Conservation (phyloP, 768 basidiomycete species). For the Suillus sp. region DNA sequence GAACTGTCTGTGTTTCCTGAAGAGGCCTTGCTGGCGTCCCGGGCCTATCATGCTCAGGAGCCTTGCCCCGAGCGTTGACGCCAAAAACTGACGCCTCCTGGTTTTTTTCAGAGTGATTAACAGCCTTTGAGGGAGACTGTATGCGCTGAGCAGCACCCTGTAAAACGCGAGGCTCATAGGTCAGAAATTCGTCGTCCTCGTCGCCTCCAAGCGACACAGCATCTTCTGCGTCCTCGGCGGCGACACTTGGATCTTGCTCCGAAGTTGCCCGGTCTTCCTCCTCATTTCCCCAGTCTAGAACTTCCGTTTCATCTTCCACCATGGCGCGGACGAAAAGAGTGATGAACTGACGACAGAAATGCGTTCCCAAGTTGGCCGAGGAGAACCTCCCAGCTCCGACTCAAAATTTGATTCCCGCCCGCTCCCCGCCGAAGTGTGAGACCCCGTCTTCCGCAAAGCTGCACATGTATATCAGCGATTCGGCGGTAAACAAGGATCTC, state of each 20-base stretch:
- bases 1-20: slow-evolving; percentile 13
- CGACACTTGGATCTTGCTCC: slow-evolving; percentile 41
- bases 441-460: not conserved
- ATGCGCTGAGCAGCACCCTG: slow-evolving; percentile 26
- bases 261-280: slow-evolving; percentile 48
- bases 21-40: slow-evolving; percentile 15
- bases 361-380: slow-evolving; percentile 4
- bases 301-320: slow-evolving; percentile 64
- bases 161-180: slow-evolving; percentile 41
- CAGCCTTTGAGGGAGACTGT: slow-evolving; percentile 23
- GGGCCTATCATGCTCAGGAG: slow-evolving; percentile 17
- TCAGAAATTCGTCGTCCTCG: slow-evolving; percentile 63
- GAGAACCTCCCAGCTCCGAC: slow-evolving; percentile 15
- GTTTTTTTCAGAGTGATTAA: slow-evolving; percentile 16
- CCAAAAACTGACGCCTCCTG: slow-evolving; percentile 17
- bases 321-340: slow-evolving; percentile 35
- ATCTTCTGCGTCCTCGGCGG: slow-evolving; percentile 51
- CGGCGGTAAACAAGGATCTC: not conserved
- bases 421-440: not conserved
- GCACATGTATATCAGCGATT: not conserved
- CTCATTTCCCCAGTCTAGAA: slow-evolving; percentile 70
- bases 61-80: slow-evolving; percentile 12
- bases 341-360: slow-evolving; percentile 17
- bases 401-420: slow-evolving; percentile 12
- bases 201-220: slow-evolving; percentile 75